A percentile compares a stretch with the other conserved stretches of the same genome.
Conservation (phyloP, 768 basidiomycete genomes). For the button mushroom (Agaricus bisporus) region DNA sequence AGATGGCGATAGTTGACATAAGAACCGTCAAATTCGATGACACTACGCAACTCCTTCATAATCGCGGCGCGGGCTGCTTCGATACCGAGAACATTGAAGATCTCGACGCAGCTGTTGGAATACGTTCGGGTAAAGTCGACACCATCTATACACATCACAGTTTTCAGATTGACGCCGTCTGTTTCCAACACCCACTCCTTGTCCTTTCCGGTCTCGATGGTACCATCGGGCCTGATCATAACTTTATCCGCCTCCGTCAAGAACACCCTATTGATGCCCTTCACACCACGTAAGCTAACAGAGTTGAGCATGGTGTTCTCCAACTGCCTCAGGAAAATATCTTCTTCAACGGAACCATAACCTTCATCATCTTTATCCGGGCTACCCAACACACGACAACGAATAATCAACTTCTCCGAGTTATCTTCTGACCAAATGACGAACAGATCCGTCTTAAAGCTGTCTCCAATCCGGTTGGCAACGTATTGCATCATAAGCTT, state of each 20-base stretch:
- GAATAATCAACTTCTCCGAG: constrained; percentile 94
- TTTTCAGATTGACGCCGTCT: constrained; percentile 92
- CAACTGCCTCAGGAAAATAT: constrained; percentile 91
- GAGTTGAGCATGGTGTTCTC: constrained; percentile 97
- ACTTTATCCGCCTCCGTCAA: constrained; percentile 84
- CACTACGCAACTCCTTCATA: constrained; percentile 87
- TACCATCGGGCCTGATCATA: constrained; percentile 55
- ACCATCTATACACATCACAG: constrained; percentile 92
- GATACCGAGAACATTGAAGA: constrained; percentile 92
- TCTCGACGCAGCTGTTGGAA: constrained; percentile 95
- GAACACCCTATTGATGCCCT: constrained; percentile 88
- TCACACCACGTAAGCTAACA: constrained; percentile 91
- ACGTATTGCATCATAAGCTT: constrained; percentile 95
- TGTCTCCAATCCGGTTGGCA: constrained; percentile 88
- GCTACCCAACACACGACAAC: constrained; percentile 86
- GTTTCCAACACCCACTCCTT: constrained; percentile 98
- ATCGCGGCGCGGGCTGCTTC: constrained; percentile 95
- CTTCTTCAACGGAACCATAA: constrained; percentile 75
- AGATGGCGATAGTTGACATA: constrained; percentile 99
- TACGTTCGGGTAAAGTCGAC: constrained; percentile 92
- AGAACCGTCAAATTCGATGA: constrained; percentile 99
- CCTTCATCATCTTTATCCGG: constrained; percentile 84
- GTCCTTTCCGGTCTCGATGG: constrained; percentile 53
- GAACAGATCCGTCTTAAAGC: constrained; percentile 92
- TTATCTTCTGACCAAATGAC: constrained; percentile 99